Base-by-base conservation (phyloP, 1,284 basidiomycete genomes). In the Phenoliferia sp. region DNA sequence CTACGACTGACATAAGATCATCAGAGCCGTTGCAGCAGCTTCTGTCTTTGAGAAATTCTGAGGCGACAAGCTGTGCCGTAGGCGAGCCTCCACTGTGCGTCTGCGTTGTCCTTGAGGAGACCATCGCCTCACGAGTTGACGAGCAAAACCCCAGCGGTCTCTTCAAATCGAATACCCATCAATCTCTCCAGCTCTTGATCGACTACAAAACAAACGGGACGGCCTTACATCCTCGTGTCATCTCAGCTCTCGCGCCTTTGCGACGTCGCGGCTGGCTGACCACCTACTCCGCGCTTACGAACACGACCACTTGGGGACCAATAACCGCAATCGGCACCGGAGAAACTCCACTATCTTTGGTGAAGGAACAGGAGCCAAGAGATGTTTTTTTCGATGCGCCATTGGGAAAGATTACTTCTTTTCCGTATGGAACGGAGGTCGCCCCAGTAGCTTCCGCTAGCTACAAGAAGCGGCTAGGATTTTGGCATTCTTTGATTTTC, bases 301-400 rank as follows among this genome's bases (percentile, higher is more conserved):
- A 34, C 59, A 70, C n/a, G 61, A 68, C 63, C 52, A 71, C 34
- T 35, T 63, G 32, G 22, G 74, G 77, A 22, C 77, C 78, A 1
- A 39, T 79, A n/a, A 76, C 73, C 22, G 71, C 78, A 34, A 69
- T 78, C 52, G 77, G 77, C 9, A 77, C 77, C 0, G 78, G 78
- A 29, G 69, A 74, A 29, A 78, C 77, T 7, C 74, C 76, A 0
- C 44, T 79, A 33, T 35, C 69, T 3, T 57, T 63, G 50, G 76
- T 79, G 34, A 63, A 73, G 35, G 58, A 69, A 29, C 67, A 71
- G 28, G 36, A 57, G 2, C 67, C 75, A 12, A 75, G 77, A 17
- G 70, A 74, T 65, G 64, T 79, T 34, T 79, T 78, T 70, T 75
- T 74, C 71, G 78, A 79, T 56, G 76, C 76, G 1, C 77, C 78